A percentile compares a stretch with the other conserved stretches of the same genome.
phyloP scores from a whole-genome alignment of 305 asterid species.

The Fraxinus nigra region DNA sequence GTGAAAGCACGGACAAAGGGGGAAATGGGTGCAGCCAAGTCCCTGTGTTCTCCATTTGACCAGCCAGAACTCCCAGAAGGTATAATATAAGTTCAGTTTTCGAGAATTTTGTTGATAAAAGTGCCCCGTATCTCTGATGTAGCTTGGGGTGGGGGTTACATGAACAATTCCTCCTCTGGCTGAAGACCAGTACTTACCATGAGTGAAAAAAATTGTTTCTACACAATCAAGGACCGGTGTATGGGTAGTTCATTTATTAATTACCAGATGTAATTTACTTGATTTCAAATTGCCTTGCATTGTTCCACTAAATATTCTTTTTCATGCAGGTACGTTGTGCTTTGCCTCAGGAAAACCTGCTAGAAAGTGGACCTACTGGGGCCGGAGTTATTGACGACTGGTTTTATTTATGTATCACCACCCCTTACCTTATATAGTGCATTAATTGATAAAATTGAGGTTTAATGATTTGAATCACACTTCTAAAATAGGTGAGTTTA shows the following conservation, averaged over 20 bases:
- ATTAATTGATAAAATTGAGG: neutral
- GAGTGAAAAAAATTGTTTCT: neutral
- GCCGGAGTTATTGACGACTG: constrained; percentile 65
- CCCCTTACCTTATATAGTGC: neutral
- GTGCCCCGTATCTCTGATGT: neutral
- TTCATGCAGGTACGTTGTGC: constrained; percentile 73
- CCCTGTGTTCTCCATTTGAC: constrained; percentile 81
- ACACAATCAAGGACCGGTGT: neutral
- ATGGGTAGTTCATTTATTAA: neutral
- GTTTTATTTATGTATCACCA: neutral
- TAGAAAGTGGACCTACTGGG: constrained; percentile 97
- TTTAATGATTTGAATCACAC: neutral
- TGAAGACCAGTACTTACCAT: neutral
- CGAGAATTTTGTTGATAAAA: neutral
- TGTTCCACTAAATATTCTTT: neutral
- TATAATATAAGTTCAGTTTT: constrained; percentile 27
- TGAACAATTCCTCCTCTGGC: neutral
- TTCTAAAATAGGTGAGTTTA: neutral
- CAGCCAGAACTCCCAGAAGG: constrained; percentile 93
- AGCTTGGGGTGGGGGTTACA: neutral
- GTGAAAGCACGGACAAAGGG: constrained; percentile 87
- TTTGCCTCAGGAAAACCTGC: constrained; percentile 97
- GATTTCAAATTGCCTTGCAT: neutral
- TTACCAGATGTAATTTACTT: neutral
- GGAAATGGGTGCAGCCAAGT: constrained; percentile 96